Conservation (phyloP, 1,284 basidiomycete species). For the Trichosporon coremiiforme region DNA sequence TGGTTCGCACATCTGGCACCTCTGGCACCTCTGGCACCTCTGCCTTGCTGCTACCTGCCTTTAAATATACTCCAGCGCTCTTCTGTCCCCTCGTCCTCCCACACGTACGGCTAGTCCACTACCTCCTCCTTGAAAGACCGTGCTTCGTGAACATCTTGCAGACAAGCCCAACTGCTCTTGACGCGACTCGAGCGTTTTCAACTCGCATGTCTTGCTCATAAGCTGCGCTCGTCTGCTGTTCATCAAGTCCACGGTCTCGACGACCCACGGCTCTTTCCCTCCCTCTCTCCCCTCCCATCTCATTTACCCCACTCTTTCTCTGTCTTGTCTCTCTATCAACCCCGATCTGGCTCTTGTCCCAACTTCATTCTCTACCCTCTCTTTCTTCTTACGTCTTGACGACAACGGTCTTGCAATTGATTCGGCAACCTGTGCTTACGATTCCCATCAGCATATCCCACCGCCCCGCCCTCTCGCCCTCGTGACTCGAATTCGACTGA, state of each 20-base stretch:
- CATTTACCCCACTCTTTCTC: constrained; percentile 5
- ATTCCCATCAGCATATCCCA: constrained; percentile 19
- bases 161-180: not conserved
- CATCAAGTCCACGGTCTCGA: constrained; percentile 17
- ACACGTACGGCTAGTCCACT: constrained; percentile 19
- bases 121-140: constrained; percentile 13
- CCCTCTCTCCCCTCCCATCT: not conserved
- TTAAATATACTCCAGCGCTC: constrained; percentile 26
- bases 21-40: no score
- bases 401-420: constrained; percentile 19
- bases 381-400: constrained; percentile 20
- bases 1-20: constrained; percentile 14
- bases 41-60: constrained; percentile 15
- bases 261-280: not conserved
- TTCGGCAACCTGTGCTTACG: constrained; percentile 26
- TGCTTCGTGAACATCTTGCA: constrained; percentile 17
- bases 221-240: constrained; percentile 18
- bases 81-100: constrained; percentile 18
- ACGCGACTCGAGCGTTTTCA: constrained; percentile 14
- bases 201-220: constrained; percentile 15
- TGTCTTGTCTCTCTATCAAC: constrained; percentile 20
- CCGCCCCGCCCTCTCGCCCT: not conserved
- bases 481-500: constrained; percentile 11
- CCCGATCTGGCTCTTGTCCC: constrained; percentile 17
- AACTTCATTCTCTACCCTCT: constrained; percentile 24